Evolutionary conservation across 1,284 basidiomycete species (phyloP).

Genomic region (Trichosporon inkin): DNA sequence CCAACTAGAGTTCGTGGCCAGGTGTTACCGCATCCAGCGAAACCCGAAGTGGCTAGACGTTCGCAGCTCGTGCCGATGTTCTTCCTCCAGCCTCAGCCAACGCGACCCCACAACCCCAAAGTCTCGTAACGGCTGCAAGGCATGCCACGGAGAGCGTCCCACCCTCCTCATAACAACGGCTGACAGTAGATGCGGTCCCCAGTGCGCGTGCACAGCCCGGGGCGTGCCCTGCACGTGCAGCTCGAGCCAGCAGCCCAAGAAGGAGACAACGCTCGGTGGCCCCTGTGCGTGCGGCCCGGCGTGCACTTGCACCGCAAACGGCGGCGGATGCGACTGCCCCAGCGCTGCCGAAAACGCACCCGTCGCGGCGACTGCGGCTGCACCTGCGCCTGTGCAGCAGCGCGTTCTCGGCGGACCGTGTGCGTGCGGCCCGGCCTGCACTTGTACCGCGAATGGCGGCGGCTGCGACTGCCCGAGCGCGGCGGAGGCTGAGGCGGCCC

Average conservation of each 20-base stretch:
- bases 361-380: too few relatives aligned
- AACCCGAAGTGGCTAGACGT: too few relatives aligned
- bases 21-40: too few relatives aligned
- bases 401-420: background rate
- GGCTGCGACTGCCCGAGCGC: background rate
- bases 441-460: background rate
- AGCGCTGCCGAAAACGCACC: background rate
- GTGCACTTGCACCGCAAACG: background rate
- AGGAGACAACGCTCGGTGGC: background rate
- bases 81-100: too few relatives aligned
- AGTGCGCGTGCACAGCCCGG: background rate
- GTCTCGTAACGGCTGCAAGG: too few relatives aligned
- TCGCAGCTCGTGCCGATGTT: too few relatives aligned
- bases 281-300: background rate
- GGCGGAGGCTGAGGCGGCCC: background rate
- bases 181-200: background rate
- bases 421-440: background rate
- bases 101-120: too few relatives aligned
- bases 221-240: background rate
- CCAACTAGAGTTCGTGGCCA: too few relatives aligned
- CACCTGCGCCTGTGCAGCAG: too few relatives aligned
- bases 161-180: background rate
- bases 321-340: background rate
- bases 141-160: too few relatives aligned
- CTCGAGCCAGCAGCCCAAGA: too few relatives aligned